A percentile compares a stretch with the other conserved stretches of the same genome.
Evolutionary conservation across 2,329 filamentous ascomycete genomes (phyloP).

Genomic region (Diaporthe australafricana): DNA sequence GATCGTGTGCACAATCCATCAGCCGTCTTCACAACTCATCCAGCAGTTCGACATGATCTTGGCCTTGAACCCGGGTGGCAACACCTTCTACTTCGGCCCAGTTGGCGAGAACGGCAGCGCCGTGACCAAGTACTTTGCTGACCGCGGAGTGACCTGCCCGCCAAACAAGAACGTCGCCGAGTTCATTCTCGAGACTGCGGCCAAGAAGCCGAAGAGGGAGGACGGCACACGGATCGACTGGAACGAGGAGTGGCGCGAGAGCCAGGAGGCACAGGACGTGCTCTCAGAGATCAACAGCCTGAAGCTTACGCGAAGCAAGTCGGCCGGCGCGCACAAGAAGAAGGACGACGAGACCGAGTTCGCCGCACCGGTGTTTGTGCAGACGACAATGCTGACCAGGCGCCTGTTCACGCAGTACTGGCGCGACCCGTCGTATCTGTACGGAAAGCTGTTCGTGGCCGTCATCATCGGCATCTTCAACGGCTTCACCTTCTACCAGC

Average conservation of each 20-base stretch:
- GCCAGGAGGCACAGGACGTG: constrained; percentile 47
- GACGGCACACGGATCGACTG: constrained; percentile 56
- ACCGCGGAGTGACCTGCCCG: constrained; percentile 62
- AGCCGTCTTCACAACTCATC: constrained; percentile 57
- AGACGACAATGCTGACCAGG: constrained; percentile 65
- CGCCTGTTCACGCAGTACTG: constrained; percentile 73
- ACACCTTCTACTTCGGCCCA: constrained; percentile 80
- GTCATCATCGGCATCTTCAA: constrained; percentile 65
- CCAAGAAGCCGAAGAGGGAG: constrained; percentile 55
- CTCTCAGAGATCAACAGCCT: constrained; percentile 53
- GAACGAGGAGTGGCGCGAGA: constrained; percentile 50
- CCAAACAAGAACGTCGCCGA: constrained; percentile 72
- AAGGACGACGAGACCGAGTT: constrained; percentile 57
- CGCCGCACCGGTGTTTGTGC: constrained; percentile 67
- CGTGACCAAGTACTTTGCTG: constrained; percentile 70
- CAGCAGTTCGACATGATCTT: constrained; percentile 64
- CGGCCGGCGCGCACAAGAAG: constrained; percentile 57
- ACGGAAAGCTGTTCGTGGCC: constrained; percentile 60
- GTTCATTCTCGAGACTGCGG: constrained; percentile 65
- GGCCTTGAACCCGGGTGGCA: constrained; percentile 68
- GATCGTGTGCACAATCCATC: constrained; percentile 59
- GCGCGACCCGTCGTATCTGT: constrained; percentile 72
- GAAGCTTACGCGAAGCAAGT: constrained; percentile 53
- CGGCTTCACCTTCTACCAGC: constrained; percentile 76
- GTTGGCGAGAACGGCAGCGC: constrained; percentile 71